Evolutionary conservation across 2,329 filamentous ascomycete genomes (phyloP), one percentile per base, ranked within the genome.

Genomic region (Penicillium sp.): DNA sequence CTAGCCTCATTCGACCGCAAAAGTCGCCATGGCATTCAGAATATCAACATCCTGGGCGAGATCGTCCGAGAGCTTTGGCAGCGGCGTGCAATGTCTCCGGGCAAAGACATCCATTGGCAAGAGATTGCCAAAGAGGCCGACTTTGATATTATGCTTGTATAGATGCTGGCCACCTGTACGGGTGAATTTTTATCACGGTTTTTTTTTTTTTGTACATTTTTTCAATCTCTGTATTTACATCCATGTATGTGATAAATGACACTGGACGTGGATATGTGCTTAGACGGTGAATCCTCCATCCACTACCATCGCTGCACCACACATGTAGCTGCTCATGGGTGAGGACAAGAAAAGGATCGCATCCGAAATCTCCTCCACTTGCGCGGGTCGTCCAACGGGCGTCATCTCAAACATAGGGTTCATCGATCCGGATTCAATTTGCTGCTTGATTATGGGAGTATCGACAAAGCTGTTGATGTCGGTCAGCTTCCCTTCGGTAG

Each of bases 301-400:
- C 13, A 70, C 68, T 2, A 74, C 67, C 56, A 74, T 26, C 5
- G 63, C 65, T 2, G 63, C 58, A 43, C 79, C 79, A 28, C 78
- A 79, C 74, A 80, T 79, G 55, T 79, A 81, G 42, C 74, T 77
- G 55, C 75, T 79, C 49, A 78, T 78, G 60, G 78, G 71, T 16
- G 73, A 77, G 2, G 77, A 77, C 13, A 80, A 70, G 63, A 78
- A 81, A 0, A 81, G 73, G 28, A 85, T 80, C 35, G 77, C 74
- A 63, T 87, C 83, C 0, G 81, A 83, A 63, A 87, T 80, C 71
- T 87, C 84, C 26, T 85, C 82, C 16, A 80, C 75, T 22, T 72
- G 70, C 0, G 76, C 82, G 35, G 84, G 69, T 8, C 84, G 77
- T n/a, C 76, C 73, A 51, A 85, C 64, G 0, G 84, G 81, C 4